These are phyloP conservation scores for Irpex sp. DNA, from an alignment of 1,284 basidiomycete genomes.

Conservation along the genomic window DNA sequence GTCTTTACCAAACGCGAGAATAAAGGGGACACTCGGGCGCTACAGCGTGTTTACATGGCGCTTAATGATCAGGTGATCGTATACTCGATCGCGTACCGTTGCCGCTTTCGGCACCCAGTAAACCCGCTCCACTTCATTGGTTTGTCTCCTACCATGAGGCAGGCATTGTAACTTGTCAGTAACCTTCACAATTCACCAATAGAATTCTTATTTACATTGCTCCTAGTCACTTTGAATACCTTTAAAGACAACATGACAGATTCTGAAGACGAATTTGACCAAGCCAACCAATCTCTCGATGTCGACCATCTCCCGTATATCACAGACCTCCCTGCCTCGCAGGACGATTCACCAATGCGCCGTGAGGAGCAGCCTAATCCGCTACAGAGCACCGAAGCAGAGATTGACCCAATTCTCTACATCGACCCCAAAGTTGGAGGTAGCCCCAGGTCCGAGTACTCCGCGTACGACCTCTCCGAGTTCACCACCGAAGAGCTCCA, in stretches of 20 bases:
- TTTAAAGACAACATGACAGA: neutral
- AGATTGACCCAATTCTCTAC: no score
- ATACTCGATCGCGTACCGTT: neutral
- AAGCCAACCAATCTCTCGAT: conserved; percentile 16
- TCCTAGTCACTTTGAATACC: no score
- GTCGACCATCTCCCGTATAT: conserved; percentile 17
- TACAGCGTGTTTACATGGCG: neutral
- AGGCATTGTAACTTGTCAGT: neutral
- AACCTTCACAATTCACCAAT: no score
- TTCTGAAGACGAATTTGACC: conserved; percentile 21
- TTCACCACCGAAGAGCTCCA: conserved; percentile 55
- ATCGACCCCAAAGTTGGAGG: neutral
- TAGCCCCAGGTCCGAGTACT: conserved; percentile 22
- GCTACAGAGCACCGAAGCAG: no score
- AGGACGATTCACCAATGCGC: neutral
- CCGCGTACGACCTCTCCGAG: conserved; percentile 46
- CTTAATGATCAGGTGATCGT: neutral
- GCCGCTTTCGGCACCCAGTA: neutral
- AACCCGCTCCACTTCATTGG: neutral
- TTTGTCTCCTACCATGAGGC: neutral
- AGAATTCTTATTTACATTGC: no score
- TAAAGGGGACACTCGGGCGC: no score
- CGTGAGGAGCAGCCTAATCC: neutral
- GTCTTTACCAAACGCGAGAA: no score
- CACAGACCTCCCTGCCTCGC: conserved; percentile 11